Evolutionary conservation across 139 green algal genomes (phyloP), one percentile per base, ranked within the genome.

Genomic region (Axilococcus clingmanii): DNA sequence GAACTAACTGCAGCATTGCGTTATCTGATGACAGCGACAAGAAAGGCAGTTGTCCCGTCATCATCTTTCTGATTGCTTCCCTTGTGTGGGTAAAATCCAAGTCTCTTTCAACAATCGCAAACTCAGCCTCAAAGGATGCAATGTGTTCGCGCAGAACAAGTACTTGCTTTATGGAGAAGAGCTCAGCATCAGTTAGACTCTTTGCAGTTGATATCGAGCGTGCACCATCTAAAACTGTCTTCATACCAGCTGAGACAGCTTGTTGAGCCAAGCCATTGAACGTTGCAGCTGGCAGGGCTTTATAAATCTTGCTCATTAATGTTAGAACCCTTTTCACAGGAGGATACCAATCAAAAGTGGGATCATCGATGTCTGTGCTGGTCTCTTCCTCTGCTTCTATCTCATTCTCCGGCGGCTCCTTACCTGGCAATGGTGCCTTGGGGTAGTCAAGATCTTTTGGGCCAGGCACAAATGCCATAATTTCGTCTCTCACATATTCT

Each of bases 141-240:
- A 96, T 91, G 65, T 93, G 83, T 70, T 96, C 89, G 3, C 89
- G 59, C 56, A 97, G 75, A 46, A 91, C 81, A 53, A 97, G 81
- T 55, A 97, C 77, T 69, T 96, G 84, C 59, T 82, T 81, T 55
- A 97, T 90, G 24, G 84, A 71, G 65, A 96, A 96, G 28, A 97
- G 83, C 77, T 94, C n/a, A n/a, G n/a, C n/a, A n/a, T n/a, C n/a
- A n/a, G n/a, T n/a, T n/a, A n/a, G n/a, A n/a, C n/a, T n/a, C n/a
- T n/a, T n/a, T n/a, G n/a, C n/a, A n/a, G n/a, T n/a, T n/a, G n/a
- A n/a, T n/a, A n/a, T n/a, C n/a, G n/a, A n/a, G n/a, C n/a, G n/a
- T n/a, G n/a, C n/a, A n/a, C n/a, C 81, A 14, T 76, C 72, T 55
- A 84, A 75, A 24, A 95, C 84, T 16, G 71, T 69, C 9, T 65